Conservation (phyloP, 495 filamentous ascomycete genomes). For the Thermothielavioides terrestris region DNA sequence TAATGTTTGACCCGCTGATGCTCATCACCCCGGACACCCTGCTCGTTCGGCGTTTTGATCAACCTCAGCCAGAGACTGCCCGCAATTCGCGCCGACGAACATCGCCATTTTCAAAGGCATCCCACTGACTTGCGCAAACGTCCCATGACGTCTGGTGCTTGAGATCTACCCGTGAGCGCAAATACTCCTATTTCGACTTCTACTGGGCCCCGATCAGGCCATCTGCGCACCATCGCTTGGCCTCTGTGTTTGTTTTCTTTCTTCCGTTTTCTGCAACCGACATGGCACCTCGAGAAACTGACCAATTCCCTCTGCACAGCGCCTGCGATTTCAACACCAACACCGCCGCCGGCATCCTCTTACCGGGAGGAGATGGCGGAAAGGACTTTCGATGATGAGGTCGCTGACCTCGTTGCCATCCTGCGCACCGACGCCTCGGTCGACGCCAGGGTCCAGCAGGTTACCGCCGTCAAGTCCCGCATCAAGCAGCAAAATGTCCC, state of each 20-base stretch:
- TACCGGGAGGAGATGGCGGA: conserved; percentile 38
- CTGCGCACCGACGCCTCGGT: conserved; percentile 62
- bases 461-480: conserved; percentile 67
- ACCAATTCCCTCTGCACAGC: background rate
- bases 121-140: background rate
- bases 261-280: conserved; percentile 10
- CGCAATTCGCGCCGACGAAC: conserved; percentile 9
- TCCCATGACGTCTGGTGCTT: background rate
- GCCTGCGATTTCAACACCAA: conserved; percentile 20
- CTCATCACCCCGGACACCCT: background rate
- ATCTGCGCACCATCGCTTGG: background rate
- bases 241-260: conserved; percentile 23
- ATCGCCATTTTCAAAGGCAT: conserved; percentile 3
- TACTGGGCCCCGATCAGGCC: background rate
- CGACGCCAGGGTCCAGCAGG: conserved; percentile 60
- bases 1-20: too few species aligned
- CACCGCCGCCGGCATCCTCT: conserved; percentile 14
- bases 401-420: conserved; percentile 53
- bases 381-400: conserved; percentile 53
- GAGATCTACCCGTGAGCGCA: background rate
- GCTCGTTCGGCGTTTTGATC: background rate
- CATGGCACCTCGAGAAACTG: background rate
- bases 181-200: background rate
- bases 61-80: background rate
- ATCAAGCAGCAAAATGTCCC: conserved; percentile 87